Base-by-base conservation (phyloP, 495 filamentous ascomycete species). In the Penicillium nucicola region DNA sequence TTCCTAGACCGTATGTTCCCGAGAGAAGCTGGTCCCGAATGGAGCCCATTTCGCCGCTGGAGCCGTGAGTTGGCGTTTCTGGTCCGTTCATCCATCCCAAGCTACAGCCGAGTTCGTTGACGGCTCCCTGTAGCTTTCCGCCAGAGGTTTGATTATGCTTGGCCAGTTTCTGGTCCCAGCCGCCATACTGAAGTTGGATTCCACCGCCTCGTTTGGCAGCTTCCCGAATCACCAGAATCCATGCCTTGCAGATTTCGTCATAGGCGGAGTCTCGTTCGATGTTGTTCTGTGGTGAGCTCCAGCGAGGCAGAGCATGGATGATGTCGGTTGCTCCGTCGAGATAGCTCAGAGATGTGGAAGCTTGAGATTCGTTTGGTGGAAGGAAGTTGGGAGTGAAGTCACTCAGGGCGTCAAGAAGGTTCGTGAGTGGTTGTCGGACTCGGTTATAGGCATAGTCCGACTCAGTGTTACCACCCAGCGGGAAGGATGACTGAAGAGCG, bases 331-430 rank as follows among this genome's bases (percentile, higher is more conserved):
- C 93, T 18, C 82, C 86, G 50, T 98, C 90, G 22, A 98, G 80
- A 61, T 88, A 98, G 49, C 82, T 84, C 52, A 98, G 70, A 5
- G 90, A 95, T 10, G 84, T 71, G 7, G 86, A 80, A 9, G 87
- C 71, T 63, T 96, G 92, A 4, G 83, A 68, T 67, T 98, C 93
- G 55, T 88, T 84, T 0, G 93, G 93, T 10, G 93, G 95, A 4
- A 98, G 84, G 58, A 93, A 98, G 65, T 96, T 90, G 9, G 90
- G 90, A 3, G 90, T 96, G 64, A 92, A 98, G 58, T 98, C 93
- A 60, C 84, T 84, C 45, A 98, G 76, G 38, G 93, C 90, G 51
- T 97, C 90, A 43, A 96, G 79, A 30, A 98, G 83, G 18, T 87
- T 84, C 22, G 81, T 71, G 2, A 98, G 79, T 33, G 86, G 81